phyloP scores from a whole-genome alignment of 2,329 filamentous ascomycete genomes.

The Triangularia verruculosa region DNA sequence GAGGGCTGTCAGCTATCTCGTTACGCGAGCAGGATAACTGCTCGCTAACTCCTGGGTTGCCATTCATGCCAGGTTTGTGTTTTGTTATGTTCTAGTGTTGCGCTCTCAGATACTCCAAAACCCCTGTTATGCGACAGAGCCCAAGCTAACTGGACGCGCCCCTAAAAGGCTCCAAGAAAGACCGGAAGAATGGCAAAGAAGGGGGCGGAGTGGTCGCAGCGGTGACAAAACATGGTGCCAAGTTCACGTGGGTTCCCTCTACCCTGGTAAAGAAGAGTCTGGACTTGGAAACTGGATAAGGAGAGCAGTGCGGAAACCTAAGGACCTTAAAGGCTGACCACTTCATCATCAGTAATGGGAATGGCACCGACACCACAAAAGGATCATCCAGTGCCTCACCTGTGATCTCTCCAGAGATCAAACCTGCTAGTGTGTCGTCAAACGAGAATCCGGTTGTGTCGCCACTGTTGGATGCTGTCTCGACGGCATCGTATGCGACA shows the following conservation, averaged over 20 bases:
- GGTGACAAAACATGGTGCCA: conserved; percentile 52
- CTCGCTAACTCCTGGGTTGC: conserved; percentile 22
- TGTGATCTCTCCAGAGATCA: conserved; percentile 46
- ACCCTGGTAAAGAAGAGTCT: neutral
- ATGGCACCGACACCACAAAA: conserved; percentile 30
- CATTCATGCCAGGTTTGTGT: conserved; percentile 32
- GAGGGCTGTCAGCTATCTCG: conserved; percentile 16
- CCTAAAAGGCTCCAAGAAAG: conserved; percentile 47
- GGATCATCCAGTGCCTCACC: conserved; percentile 44
- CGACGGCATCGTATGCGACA: conserved; percentile 47
- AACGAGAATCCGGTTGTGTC: conserved; percentile 45
- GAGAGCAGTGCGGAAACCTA: neutral
- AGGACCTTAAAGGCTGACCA: conserved; percentile 17
- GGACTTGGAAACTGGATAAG: neutral
- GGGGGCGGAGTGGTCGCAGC: conserved; percentile 51
- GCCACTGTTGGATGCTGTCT: conserved; percentile 48
- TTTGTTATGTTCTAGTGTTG: neutral
- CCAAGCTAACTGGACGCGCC: conserved; percentile 25
- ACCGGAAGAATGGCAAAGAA: conserved; percentile 55
- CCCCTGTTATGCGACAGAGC: neutral
- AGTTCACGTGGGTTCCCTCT: conserved; percentile 46
- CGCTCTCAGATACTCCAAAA: neutral
- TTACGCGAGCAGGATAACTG: conserved; percentile 24
- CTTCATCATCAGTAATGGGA: conserved; percentile 29
- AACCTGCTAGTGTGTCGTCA: conserved; percentile 38